Conservation (phyloP, 805 yeast genomes). For the Blastobotrys parvus region DNA sequence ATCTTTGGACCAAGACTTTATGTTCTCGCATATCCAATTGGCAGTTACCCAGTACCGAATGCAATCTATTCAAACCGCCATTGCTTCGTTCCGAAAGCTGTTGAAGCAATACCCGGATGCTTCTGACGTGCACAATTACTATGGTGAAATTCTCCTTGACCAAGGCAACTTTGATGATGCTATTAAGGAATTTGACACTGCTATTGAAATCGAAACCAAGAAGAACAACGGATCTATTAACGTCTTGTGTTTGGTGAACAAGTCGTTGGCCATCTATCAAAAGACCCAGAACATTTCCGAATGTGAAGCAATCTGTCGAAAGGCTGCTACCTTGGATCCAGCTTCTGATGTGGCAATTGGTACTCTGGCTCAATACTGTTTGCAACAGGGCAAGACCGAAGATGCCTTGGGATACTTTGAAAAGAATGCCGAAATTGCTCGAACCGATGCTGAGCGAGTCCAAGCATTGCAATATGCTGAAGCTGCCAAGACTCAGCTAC, state of each 20-base stretch:
- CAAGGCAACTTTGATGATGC: conserved; percentile 66
- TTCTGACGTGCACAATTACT: conserved; percentile 90
- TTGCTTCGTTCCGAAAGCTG: conserved; percentile 13
- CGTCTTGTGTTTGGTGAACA: conserved; percentile 82
- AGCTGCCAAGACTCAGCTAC: conserved; percentile 84
- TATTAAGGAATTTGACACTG: conserved; percentile 72
- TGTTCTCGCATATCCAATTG: conserved; percentile 81
- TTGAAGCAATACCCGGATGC: conserved; percentile 65
- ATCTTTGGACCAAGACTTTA: conserved; percentile 63
- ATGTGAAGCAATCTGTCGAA: conserved; percentile 57
- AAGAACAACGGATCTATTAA: conserved; percentile 65
- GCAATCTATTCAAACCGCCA: conserved; percentile 25
- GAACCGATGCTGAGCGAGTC: conserved; percentile 77
- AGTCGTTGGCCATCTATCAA: conserved; percentile 53
- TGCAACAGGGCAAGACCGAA: conserved; percentile 74
- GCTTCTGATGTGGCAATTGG: conserved; percentile 82
- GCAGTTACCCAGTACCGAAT: conserved; percentile 87
- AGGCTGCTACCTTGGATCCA: conserved; percentile 79
- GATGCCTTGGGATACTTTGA: conserved; percentile 79
- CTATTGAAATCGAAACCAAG: conserved; percentile 63
- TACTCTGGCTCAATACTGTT: conserved; percentile 83
- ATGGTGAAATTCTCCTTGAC: conserved; percentile 88
- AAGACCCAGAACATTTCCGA: conserved; percentile 37
- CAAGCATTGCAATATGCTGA: conserved; percentile 89
- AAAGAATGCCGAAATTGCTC: conserved; percentile 71